A percentile compares a stretch with the other conserved stretches of the same genome.
phyloP scores from a whole-genome alignment of 345 rosid species.

The Eucalyptus coolabah region DNA sequence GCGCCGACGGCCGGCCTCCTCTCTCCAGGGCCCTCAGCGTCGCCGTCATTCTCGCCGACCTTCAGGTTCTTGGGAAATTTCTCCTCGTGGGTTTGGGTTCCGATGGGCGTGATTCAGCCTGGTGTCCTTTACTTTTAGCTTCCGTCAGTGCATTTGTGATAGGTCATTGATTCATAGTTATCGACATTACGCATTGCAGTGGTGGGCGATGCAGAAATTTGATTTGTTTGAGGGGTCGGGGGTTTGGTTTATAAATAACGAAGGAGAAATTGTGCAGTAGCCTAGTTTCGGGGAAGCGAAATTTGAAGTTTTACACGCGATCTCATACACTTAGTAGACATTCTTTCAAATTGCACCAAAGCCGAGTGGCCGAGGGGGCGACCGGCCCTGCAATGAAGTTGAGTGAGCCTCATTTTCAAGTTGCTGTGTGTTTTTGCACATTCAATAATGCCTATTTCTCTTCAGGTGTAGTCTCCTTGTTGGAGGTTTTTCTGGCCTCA shows the following conservation, averaged over 20 bases:
- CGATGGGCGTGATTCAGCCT: not conserved
- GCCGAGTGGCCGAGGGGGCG: not conserved
- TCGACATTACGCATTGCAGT: not conserved
- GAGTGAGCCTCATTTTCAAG: not conserved
- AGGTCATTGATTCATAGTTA: not conserved
- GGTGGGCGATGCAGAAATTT: not conserved
- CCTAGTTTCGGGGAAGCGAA: not conserved
- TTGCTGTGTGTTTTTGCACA: not conserved
- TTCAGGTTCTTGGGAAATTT: slow-evolving; percentile 38
- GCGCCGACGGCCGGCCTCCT: slow-evolving; percentile 62
- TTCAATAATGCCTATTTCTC: not conserved
- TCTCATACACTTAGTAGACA: not conserved
- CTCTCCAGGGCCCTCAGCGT: slow-evolving; percentile 75
- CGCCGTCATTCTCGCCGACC: slow-evolving; percentile 73
- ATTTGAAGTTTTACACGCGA: not conserved
- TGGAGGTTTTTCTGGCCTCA: not conserved
- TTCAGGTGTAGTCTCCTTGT: not conserved
- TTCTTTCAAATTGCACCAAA: not conserved
- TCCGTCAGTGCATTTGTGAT: not conserved
- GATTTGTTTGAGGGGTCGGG: not conserved
- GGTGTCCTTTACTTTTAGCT: not conserved
- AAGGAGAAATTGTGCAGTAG: not conserved
- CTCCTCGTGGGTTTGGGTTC: not conserved
- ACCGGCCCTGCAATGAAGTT: not conserved
- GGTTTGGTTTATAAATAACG: not conserved